Evolutionary conservation across 2,329 filamentous ascomycete genomes (phyloP), one percentile per base, ranked within the genome.

Genomic region (Aspergillus thermomutatus): DNA sequence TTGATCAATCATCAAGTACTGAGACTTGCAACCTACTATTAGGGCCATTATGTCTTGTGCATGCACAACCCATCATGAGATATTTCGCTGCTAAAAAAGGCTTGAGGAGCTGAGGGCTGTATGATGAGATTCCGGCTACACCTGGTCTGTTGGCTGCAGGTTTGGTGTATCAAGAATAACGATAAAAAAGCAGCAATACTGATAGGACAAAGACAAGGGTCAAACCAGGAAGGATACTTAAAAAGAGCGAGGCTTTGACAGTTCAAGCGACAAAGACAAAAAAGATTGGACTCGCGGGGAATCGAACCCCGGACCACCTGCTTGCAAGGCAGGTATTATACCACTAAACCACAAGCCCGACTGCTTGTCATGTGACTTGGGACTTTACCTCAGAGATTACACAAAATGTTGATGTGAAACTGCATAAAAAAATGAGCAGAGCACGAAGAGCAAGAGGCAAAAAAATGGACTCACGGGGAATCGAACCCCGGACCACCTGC

Each of bases 251-350:
- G 31, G 31, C 11, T 11, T 34, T 34, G 31, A 6, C 31, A 34
- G 31, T 4, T 34, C 31, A 34, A 34, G 23, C 2, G 11, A 23
- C 10, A 46, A 6, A 14, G 43, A 8, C n/a, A 11, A 50, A 59
- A 59, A 62, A 58, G 59, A 55, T 57, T 76, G 75, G 75, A 77
- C 75, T 75, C 70, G 74, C 75, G 70, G 75, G 75, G 75, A 78
- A 77, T 78, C 74, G 73, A 77, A 77, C 74, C 73, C 73, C 70
- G 72, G 74, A 77, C 75, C 75, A 70, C 75, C 69, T 46, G 43
- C 43, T 46, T 46, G 43, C 43, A 46, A 46, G 43, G 43, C 43
- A 46, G 21, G 43, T 46, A 46, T 45, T 45, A 46, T 46, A 46
- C 43, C 43, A 46, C 43, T 46, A 25, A 46, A 46, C 41, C 41